Evolutionary conservation across 78 protist genomes (phyloP), one percentile per base, ranked within the genome.

Genomic region (Mastigamoeba balamuthi): DNA sequence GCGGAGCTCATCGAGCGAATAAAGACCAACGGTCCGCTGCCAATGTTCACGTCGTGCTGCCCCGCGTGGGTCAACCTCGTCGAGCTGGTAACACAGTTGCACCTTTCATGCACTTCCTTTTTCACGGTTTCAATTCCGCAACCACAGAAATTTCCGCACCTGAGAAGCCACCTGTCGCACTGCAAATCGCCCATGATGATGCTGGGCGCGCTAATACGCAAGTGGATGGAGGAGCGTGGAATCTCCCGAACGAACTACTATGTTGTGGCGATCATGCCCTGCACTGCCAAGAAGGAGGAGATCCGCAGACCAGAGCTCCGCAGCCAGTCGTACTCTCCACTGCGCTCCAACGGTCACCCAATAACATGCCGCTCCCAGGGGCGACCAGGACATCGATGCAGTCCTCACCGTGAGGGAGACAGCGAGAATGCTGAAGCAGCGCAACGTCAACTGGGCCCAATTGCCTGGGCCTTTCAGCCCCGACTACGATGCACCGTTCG

Each of bases 41-140:
- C 91, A 6, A 40, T 86, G 69, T 53, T 86, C 41, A 86, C 91
- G 29, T 70, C 80, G n/a, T 86, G 91, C 78, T 86, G 87, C 70
- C 91, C 91, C 23, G 86, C 65, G 40, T 86, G 91, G 91, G 40
- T 81, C 38, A 80, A 66, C 30, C 27, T 69, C 33, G 6, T 5
- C 8, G 72, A 68, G 43, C 4, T 10, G 40, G 8, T 48, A 48
- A 48, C 58, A n/a, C n/a, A n/a, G n/a, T 53, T 48, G 28, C 83
- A 79, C 17, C n/a, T n/a, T n/a, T n/a, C 58, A 25, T 17, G 17
- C 58, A 17, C 17, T 48, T 17, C 17, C 58, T 48, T 17, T 48
- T 48, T 48, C 58, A 17, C 58, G 17, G 58, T 25, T 48, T 48
- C 17, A 48, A 48, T 48, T 25, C 33, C 58, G 17, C n/a, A n/a